Evolutionary conservation across 441 rosid species (phyloP).

Genomic region (Omphalea diandra): DNA sequence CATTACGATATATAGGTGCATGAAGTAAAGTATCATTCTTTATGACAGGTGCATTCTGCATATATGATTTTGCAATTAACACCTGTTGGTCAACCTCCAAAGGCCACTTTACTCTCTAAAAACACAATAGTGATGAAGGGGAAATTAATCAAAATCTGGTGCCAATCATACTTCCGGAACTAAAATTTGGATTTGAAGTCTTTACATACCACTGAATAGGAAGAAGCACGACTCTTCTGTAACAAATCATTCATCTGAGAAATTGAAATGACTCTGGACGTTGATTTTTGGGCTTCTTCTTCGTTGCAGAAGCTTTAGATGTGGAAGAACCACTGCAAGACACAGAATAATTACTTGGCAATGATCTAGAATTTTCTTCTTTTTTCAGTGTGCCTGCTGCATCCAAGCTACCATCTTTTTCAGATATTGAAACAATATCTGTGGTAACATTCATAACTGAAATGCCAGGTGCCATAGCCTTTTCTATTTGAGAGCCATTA

Average conservation of each 20-base stretch:
- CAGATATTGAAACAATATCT: conserved; percentile 15
- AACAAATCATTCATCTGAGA: conserved; percentile 54
- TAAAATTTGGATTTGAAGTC: neutral
- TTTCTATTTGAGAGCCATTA: conserved; percentile 6
- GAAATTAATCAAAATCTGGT: conserved; percentile 7
- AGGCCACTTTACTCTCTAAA: conserved; percentile 51
- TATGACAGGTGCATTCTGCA: conserved; percentile 52
- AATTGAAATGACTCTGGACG: conserved; percentile 43
- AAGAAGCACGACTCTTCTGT: conserved; percentile 41
- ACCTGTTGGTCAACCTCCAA: conserved; percentile 56
- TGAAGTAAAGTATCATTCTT: conserved; percentile 45
- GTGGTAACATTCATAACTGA: conserved; percentile 9
- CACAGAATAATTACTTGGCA: conserved; percentile 23
- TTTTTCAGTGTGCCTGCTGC: conserved; percentile 16
- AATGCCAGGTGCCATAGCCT: conserved; percentile 12
- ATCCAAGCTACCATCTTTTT: conserved; percentile 18
- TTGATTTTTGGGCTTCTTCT: conserved; percentile 28
- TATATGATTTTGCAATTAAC: conserved; percentile 52
- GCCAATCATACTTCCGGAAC: conserved; percentile 15
- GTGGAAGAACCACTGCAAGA: conserved; percentile 26
- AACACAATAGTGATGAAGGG: conserved; percentile 19
- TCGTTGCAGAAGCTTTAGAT: conserved; percentile 25
- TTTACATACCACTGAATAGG: conserved; percentile 40
- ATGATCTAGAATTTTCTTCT: conserved; percentile 28
- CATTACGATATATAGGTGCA: conserved; percentile 62